Conservation (phyloP, 2,329 filamentous ascomycete species). For the Dothiorella sarmentorum region DNA sequence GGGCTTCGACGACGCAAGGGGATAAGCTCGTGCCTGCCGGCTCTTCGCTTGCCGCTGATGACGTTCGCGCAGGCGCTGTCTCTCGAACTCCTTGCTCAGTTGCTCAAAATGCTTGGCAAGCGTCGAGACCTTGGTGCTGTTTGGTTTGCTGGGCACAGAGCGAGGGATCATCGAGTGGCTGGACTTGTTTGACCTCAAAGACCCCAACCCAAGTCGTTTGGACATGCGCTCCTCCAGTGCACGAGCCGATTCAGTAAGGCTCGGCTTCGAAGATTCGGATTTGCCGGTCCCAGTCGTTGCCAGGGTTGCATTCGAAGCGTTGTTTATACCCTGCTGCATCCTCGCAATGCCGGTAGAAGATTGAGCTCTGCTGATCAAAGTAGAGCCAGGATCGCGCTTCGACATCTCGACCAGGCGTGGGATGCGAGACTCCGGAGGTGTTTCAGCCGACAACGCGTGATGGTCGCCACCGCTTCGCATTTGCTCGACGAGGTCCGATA, state of each 20-base stretch:
- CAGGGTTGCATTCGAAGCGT: conserved; percentile 22
- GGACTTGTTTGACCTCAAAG: conserved; percentile 57
- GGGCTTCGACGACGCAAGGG: conserved; percentile 87
- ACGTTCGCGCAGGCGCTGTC: conserved; percentile 82
- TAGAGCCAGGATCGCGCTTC: conserved; percentile 29
- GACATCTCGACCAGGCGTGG: conserved; percentile 36
- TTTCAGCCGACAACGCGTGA: not conserved
- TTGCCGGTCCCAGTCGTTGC: conserved; percentile 22
- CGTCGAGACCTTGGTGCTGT: conserved; percentile 78
- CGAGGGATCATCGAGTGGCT: conserved; percentile 77
- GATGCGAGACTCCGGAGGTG: conserved; percentile 33
- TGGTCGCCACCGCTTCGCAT: conserved; percentile 6
- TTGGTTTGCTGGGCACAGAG: conserved; percentile 69
- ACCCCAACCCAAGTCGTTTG: conserved; percentile 65
- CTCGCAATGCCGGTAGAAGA: conserved; percentile 25
- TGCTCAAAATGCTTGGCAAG: conserved; percentile 95
- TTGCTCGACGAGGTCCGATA: conserved; percentile 15
- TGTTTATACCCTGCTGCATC: conserved; percentile 4
- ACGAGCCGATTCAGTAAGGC: conserved; percentile 37
- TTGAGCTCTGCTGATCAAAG: conserved; percentile 31
- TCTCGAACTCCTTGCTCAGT: conserved; percentile 92
- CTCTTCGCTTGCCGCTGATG: conserved; percentile 76
- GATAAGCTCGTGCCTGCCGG: conserved; percentile 74
- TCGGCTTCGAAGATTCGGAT: conserved; percentile 26
- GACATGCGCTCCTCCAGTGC: conserved; percentile 69